Evolutionary conservation across 2,329 filamentous ascomycete species (phyloP), one percentile per base, ranked within the genome.

Genomic region (Corinectria fuckeliana): DNA sequence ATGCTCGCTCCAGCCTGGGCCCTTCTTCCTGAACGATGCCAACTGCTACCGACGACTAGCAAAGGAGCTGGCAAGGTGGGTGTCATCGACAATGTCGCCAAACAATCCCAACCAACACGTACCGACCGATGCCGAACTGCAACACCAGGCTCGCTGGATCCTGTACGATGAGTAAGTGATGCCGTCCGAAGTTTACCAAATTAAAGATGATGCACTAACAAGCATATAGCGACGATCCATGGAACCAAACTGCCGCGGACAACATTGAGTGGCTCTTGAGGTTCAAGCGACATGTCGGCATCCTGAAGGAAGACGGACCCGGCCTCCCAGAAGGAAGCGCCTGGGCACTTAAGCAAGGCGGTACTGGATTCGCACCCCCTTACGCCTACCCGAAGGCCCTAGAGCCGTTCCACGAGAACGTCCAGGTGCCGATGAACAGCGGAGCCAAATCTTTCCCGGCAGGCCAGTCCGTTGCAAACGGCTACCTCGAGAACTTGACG

Each of bases 171-270:
- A 87, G 80, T 87, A 73, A 74, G 83, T 78, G n/a, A 26, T 49
- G 39, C 4, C 25, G 11, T 1, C 10, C 26, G 9, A 18, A 6
- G n/a, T 30, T n/a, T 25, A 2, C 7, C 10, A 32, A 39, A 36
- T 21, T 20, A 7, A 20, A 18, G 2, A 20, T 18, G 6, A 30
- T 28, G n/a, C 49, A 48, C 66, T 75, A 62, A 72, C 63, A 57
- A 21, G 34, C 4, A 6, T 21, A 3, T 16, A 86, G 84, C 56
- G 86, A 88, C 56, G 86, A 88, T 65, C 84, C 84, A 2, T 88
- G 85, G 83, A 88, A 88, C 69, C 82, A 86, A 65, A 88, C 86
- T 0, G 83, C 84, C 1, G 85, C 85, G 26, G 86, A 88, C 67
- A 88, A 88, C 63, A 80, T 78, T 1, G 85, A 88, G 71, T 89